Conservation (phyloP, 2,329 filamentous ascomycete genomes). For the Epichloe uncinata region DNA sequence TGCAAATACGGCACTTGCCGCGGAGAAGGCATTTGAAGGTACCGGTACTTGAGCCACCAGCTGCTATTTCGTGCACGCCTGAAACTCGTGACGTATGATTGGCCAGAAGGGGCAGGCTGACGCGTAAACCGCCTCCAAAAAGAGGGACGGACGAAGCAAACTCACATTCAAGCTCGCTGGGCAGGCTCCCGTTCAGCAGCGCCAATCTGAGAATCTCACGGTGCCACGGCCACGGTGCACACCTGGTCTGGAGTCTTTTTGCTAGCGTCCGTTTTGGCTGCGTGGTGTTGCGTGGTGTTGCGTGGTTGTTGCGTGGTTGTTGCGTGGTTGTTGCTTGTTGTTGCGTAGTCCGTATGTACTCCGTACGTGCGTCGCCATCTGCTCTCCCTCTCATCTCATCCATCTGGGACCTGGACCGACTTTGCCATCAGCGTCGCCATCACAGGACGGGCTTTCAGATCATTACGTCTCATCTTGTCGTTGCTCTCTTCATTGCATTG, state of each 20-base stretch:
- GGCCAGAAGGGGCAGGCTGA: constrained; percentile 19
- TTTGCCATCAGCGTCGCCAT: not conserved
- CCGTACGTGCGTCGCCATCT: not conserved
- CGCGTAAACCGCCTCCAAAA: constrained; percentile 22
- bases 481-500: not conserved
- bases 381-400: not conserved
- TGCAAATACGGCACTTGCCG: no score
- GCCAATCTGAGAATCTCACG: no score
- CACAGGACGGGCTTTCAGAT: not conserved
- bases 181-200: not conserved
- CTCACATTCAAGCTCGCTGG: not conserved
- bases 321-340: not conserved
- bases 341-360: no score
- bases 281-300: no score
- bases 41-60: constrained; percentile 5
- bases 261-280: no score
- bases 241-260: no score
- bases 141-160: constrained; percentile 3
- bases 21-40: not conserved
- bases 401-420: not conserved
- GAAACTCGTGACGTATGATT: constrained; percentile 13
- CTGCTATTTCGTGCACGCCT: not conserved
- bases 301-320: no score
- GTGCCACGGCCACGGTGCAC: no score
- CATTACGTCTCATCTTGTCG: not conserved